phyloP scores from a whole-genome alignment of 768 basidiomycete genomes.

The Serendipita sp. region DNA sequence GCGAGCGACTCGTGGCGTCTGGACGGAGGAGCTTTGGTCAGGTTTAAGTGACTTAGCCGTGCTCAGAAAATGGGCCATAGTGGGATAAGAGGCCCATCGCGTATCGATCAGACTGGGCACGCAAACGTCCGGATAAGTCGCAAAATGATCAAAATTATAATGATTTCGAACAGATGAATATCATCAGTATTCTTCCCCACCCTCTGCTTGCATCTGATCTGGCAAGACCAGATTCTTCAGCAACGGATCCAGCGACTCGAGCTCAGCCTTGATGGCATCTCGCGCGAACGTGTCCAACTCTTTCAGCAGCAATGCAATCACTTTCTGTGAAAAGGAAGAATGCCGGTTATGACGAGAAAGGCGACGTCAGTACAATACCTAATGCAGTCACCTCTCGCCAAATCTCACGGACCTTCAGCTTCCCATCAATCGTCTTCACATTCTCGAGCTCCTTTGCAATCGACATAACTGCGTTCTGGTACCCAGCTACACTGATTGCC shows the following conservation, averaged over 20 bases:
- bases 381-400: background rate
- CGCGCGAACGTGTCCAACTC: constrained; percentile 74
- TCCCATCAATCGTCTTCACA: constrained; percentile 64
- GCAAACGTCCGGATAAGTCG: background rate
- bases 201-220: constrained; percentile 4
- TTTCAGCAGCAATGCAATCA: constrained; percentile 60
- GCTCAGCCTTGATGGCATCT: constrained; percentile 65
- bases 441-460: constrained; percentile 43
- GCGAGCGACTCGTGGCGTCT: constrained; percentile 5
- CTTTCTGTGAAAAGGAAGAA: constrained; percentile 41
- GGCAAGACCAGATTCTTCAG: constrained; percentile 36
- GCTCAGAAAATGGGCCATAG: background rate
- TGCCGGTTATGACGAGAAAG: background rate
- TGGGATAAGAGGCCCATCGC: background rate
- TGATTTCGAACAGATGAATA: background rate
- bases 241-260: constrained; percentile 66
- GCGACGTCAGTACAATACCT: background rate
- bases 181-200: background rate
- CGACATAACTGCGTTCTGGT: background rate
- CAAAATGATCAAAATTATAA: background rate
- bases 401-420: constrained; percentile 51
- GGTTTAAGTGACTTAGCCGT: background rate
- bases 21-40: background rate
- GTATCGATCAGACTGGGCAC: background rate
- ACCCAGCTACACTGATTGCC: background rate